Evolutionary conservation across 2,329 filamentous ascomycete species (phyloP).

Genomic region (Bipolaris oryzae): DNA sequence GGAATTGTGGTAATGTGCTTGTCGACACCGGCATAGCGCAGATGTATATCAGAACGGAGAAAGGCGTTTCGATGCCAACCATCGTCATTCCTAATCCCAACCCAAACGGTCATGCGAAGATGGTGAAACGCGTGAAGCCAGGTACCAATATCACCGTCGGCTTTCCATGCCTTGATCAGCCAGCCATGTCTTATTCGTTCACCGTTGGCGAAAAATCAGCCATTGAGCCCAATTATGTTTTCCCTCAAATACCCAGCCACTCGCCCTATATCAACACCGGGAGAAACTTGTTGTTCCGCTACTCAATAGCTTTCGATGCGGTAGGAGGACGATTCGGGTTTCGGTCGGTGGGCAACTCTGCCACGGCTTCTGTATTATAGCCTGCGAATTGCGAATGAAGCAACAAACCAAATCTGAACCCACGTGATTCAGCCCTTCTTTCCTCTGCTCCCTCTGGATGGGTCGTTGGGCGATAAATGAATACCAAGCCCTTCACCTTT

Average conservation of each 20-base stretch:
- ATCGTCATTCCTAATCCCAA: constrained; percentile 43
- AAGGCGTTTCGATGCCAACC: constrained; percentile 34
- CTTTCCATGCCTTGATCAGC: constrained; percentile 27
- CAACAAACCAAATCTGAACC: neutral
- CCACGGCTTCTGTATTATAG: constrained; percentile 26
- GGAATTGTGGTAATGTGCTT: constrained; percentile 35
- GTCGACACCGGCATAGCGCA: constrained; percentile 45
- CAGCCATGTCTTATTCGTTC: constrained; percentile 33
- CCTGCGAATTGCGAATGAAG: constrained; percentile 3
- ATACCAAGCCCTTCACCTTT: constrained; percentile 21
- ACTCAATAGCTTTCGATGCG: constrained; percentile 46
- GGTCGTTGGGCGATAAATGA: constrained; percentile 4
- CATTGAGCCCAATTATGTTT: constrained; percentile 38
- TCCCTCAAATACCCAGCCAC: constrained; percentile 28
- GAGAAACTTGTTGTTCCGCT: constrained; percentile 40
- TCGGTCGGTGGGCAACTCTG: constrained; percentile 23
- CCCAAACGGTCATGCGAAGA: constrained; percentile 29
- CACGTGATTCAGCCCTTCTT: neutral
- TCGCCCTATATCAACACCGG: constrained; percentile 45
- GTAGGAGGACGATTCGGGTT: constrained; percentile 41
- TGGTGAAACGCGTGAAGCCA: constrained; percentile 38
- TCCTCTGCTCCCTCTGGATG: neutral
- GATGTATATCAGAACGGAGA: constrained; percentile 44
- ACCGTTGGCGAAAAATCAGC: constrained; percentile 31
- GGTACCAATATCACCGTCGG: constrained; percentile 38